Conservation (phyloP, 2,329 filamentous ascomycete species). For the Coleophoma cylindrospora region DNA sequence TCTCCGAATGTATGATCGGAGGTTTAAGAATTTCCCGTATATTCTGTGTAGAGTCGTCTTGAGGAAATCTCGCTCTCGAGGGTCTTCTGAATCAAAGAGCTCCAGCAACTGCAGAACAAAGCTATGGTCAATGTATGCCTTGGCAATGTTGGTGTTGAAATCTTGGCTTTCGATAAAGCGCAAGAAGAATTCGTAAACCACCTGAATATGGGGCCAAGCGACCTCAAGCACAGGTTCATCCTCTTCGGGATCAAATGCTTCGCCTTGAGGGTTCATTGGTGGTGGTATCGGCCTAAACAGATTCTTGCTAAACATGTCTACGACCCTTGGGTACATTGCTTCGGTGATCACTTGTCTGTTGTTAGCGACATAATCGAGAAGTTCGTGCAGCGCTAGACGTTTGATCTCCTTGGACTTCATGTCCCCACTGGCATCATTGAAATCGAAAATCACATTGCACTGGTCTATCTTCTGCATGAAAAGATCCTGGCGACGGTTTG, state of each 20-base stretch:
- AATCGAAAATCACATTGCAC: conserved; percentile 99
- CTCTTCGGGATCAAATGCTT: conserved; percentile 97
- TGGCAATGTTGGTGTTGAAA: conserved; percentile 99
- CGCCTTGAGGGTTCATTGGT: conserved; percentile 94
- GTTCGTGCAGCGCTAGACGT: conserved; percentile 87
- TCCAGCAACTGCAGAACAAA: conserved; percentile 97
- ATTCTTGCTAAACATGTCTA: conserved; percentile 99
- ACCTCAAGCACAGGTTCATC: conserved; percentile 97
- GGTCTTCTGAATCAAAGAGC: conserved; percentile 96
- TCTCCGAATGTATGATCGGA: conserved; percentile 92
- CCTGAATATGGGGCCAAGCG: conserved; percentile 98
- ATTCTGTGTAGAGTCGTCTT: conserved; percentile 98
- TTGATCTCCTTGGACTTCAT: conserved; percentile 99
- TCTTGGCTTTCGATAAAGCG: conserved; percentile 99
- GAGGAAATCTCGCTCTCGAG: conserved; percentile 90
- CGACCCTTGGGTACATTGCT: conserved; percentile 96
- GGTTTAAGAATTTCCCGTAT: conserved; percentile 97
- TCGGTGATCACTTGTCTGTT: conserved; percentile 98
- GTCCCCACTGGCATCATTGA: conserved; percentile 95
- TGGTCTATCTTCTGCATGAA: conserved; percentile 99
- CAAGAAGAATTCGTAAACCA: conserved; percentile 98
- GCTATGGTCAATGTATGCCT: conserved; percentile 96
- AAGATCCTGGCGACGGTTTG: conserved; percentile 88
- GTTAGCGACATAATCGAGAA: conserved; percentile 97
- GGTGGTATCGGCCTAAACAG: conserved; percentile 95